These are phyloP conservation scores for Cercophora samala DNA, from an alignment of 495 filamentous ascomycete species.

Conservation along the genomic window DNA sequence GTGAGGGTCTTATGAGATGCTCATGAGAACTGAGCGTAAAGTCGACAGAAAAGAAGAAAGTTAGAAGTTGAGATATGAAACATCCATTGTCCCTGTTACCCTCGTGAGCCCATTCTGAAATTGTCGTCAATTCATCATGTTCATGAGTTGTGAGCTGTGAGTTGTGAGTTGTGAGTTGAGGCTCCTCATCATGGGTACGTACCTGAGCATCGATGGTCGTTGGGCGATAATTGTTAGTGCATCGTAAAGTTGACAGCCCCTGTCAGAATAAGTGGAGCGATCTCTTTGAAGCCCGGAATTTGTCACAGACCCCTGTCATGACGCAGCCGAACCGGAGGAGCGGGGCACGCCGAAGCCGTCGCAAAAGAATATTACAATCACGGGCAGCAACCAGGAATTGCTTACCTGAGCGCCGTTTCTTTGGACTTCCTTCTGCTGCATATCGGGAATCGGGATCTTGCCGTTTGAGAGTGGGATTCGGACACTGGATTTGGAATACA, in stretches of 20 bases:
- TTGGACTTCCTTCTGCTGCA: not conserved
- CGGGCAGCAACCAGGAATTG: too few species aligned
- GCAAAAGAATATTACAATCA: not conserved
- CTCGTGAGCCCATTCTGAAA: not conserved
- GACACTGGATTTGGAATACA: not conserved
- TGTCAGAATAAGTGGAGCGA: not conserved
- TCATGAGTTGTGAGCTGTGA: too few species aligned
- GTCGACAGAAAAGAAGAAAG: not conserved
- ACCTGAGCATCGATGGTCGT: not conserved
- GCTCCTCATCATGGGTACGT: not conserved
- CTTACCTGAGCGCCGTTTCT: conserved; percentile 19
- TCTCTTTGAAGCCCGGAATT: not conserved
- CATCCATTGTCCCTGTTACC: not conserved
- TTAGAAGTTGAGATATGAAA: not conserved
- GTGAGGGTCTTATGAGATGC: not conserved
- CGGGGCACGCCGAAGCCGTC: not conserved
- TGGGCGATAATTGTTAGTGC: not conserved
- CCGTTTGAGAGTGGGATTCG: not conserved
- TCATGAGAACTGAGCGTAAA: not conserved
- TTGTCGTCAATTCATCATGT: not conserved
- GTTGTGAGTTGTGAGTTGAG: not conserved
- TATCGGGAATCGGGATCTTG: not conserved
- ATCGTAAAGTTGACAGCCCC: not conserved
- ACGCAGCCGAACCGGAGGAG: conserved; percentile 3
- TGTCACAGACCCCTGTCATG: conserved; percentile 3